These are phyloP conservation scores for Trebouxia gelatinosa DNA, from an alignment of 163 green algal species.

Conservation along the genomic window DNA sequence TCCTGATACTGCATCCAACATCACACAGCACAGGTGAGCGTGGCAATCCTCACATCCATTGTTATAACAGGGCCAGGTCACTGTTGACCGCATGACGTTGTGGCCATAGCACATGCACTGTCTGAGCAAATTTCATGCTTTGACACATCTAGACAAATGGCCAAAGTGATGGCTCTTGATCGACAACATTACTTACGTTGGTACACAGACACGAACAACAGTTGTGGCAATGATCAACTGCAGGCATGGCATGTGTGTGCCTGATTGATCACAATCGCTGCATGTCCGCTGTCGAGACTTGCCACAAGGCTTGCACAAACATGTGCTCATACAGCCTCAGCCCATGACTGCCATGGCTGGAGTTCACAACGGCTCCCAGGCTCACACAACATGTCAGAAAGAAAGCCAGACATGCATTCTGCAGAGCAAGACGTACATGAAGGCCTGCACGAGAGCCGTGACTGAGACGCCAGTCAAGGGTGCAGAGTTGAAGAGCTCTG, in stretches of 20 bases:
- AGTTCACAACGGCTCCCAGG: not conserved
- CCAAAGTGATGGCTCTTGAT: not conserved
- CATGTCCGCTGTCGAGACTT: not conserved
- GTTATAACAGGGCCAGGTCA: not conserved
- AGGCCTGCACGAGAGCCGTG: not conserved
- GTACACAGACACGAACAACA: too few species aligned
- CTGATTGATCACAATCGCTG: not conserved
- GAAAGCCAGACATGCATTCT: not conserved
- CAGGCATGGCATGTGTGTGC: too few species aligned
- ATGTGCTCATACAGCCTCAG: too few species aligned
- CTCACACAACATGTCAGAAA: not conserved
- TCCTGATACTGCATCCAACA: slow-evolving; percentile 8
- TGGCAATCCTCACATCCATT: not conserved
- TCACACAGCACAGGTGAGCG: not conserved
- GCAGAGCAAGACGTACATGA: not conserved
- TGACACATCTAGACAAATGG: too few species aligned
- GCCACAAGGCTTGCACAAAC: too few species aligned
- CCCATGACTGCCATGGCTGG: not conserved
- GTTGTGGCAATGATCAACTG: too few species aligned
- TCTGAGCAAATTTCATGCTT: not conserved
- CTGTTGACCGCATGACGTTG: not conserved
- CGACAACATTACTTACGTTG: not conserved
- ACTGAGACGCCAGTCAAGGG: not conserved
- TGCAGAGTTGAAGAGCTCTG: slow-evolving; percentile 30
- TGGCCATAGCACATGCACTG: not conserved